Base-by-base conservation (phyloP, 139 green algal species). In the Micractinium sp. region DNA sequence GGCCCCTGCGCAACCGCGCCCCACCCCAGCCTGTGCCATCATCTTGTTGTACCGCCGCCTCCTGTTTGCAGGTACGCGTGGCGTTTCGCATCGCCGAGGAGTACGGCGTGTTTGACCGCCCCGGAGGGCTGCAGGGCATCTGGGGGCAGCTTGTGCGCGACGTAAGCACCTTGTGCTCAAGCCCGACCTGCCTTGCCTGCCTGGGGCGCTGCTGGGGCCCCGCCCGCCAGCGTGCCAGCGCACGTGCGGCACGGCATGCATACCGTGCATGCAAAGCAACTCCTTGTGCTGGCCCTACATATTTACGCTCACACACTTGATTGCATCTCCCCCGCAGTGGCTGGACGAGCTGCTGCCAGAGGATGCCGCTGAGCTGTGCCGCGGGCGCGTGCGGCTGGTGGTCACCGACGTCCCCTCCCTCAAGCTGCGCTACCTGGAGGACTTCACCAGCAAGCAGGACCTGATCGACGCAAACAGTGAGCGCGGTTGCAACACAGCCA, bases 121-220 rank as follows among this genome's bases (percentile, higher is more conserved):
- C 90, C 0, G 80, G 90, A 9, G 95, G 95, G 1, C 87, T 98
- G 80, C 82, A 80, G 25, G 95, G 95, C 53, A 92, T 97, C 35
- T 98, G 95, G 95, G 95, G 95, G 7, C 67, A 75, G 4, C 83
- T 97, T 13, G 89, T 97, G 15, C 82, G 93, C 18, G 36, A 93
- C 41, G 78, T 84, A 47, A 16, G 77, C 67, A 33, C 67, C 67
- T 81, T 33, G 35, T 53, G 74, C 15, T 15, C 15, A 29, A 7
- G 73, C 73, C 14, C n/a, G 2, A 33, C n/a, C n/a, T n/a, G n/a
- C n/a, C n/a, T n/a, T n/a, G n/a, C n/a, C n/a, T n/a, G n/a, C n/a
- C n/a, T n/a, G n/a, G n/a, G n/a, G n/a, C n/a, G n/a, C n/a, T n/a
- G n/a, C n/a, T n/a, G n/a, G n/a, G n/a, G n/a, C n/a, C n/a, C n/a